Evolutionary conservation across 83 land plant species (phyloP).

Genomic region (Thuja plicata): DNA sequence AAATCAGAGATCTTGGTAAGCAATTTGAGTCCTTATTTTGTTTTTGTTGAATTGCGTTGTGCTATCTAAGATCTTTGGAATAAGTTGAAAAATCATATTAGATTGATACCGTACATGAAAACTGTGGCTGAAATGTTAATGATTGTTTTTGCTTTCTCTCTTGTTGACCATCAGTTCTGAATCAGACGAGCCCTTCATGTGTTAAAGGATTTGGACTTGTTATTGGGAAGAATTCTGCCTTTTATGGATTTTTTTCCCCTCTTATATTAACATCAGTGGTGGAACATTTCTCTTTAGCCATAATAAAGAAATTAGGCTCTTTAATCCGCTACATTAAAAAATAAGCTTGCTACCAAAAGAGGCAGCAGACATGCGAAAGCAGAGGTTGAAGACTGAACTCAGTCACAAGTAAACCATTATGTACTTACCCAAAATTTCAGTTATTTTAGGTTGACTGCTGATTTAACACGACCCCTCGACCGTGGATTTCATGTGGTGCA

Average conservation of each 20-base stretch:
- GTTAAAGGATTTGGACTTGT: neutral
- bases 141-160: neutral
- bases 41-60: neutral
- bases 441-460: neutral
- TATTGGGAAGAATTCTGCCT: neutral
- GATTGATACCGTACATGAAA: neutral
- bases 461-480: neutral
- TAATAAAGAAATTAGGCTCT: neutral
- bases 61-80: neutral
- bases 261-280: too few species aligned
- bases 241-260: too few species aligned
- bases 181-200: neutral
- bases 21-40: neutral
- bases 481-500: neutral
- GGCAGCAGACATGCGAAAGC: neutral
- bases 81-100: neutral
- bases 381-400: neutral
- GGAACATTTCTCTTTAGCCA: neutral
- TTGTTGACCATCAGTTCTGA: neutral
- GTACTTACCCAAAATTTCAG: neutral
- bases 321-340: neutral
- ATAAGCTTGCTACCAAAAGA: neutral
- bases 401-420: neutral
- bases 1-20: slow-evolving; percentile 83
- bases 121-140: neutral